Evolutionary conservation across 768 basidiomycete genomes (phyloP).

Genomic region (Pholiota conissans): DNA sequence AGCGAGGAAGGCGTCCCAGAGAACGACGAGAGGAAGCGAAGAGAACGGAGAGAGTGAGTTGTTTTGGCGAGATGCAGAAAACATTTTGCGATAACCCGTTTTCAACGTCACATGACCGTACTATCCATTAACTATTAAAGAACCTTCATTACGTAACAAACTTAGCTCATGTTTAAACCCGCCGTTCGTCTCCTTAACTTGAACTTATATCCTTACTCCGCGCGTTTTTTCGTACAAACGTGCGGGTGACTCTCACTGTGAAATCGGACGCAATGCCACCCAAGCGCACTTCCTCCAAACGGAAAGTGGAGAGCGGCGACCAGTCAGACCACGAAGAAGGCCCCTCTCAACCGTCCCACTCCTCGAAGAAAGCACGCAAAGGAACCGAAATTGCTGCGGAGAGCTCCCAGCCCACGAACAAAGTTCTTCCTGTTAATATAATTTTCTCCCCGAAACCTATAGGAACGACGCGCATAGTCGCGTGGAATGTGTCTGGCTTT

Average conservation of each 20-base stretch:
- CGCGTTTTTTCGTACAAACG: background rate
- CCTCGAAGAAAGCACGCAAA: conserved; percentile 24
- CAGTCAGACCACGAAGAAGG: conserved; percentile 27
- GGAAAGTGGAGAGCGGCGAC: conserved; percentile 23
- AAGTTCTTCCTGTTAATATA: conserved; percentile 63
- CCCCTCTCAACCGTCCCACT: conserved; percentile 13
- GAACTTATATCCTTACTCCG: no score
- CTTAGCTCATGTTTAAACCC: no score
- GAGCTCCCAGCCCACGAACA: conserved; percentile 72
- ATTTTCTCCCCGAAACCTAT: conserved; percentile 48
- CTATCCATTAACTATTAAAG: background rate
- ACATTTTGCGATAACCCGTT: no score
- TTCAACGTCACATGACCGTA: background rate
- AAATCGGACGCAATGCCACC: conserved; percentile 17
- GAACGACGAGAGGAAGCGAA: no score
- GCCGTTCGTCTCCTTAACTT: no score
- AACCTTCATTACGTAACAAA: no score
- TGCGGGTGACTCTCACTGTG: no score
- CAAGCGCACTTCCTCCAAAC: conserved; percentile 26
- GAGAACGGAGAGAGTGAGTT: background rate
- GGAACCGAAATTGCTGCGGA: conserved; percentile 12
- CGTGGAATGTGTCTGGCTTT: conserved; percentile 84
- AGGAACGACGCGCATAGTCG: conserved; percentile 54
- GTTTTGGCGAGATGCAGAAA: no score
- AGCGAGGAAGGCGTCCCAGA: no score